Conservation (phyloP, 768 basidiomycete species). For the Leccinum broughii region DNA sequence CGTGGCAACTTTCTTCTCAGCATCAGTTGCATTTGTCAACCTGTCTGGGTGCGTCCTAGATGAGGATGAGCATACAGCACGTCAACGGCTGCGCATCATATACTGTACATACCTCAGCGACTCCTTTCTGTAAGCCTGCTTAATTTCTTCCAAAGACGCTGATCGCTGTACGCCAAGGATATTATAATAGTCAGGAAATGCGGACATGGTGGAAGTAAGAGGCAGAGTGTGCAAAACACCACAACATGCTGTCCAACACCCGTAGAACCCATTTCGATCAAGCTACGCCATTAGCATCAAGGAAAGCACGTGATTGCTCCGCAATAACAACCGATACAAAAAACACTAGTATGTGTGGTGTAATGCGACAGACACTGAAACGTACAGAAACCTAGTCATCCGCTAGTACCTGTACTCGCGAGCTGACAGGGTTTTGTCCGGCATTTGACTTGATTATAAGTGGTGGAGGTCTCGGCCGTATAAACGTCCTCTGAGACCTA, state of each 20-base stretch:
- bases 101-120: constrained; percentile 55
- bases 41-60: constrained; percentile 88
- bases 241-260: constrained; percentile 14
- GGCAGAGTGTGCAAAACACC: constrained; percentile 4
- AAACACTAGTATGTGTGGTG: neutral
- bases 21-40: constrained; percentile 63
- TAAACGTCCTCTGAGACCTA: constrained; percentile 30
- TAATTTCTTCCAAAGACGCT: constrained; percentile 69
- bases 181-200: constrained; percentile 79
- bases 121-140: constrained; percentile 78
- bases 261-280: constrained; percentile 5
- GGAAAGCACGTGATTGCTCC: constrained; percentile 22
- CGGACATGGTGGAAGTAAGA: constrained; percentile 52
- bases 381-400: constrained; percentile 13
- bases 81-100: neutral
- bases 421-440: constrained; percentile 6
- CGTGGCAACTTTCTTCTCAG: constrained; percentile 74
- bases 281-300: neutral
- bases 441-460: constrained; percentile 20
- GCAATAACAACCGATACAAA: neutral
- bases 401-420: constrained; percentile 15
- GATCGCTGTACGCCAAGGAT: constrained; percentile 55
- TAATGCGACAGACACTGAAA: neutral
- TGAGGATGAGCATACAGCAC: constrained; percentile 16
- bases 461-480: constrained; percentile 48